These are phyloP conservation scores for Microsporum audouinii DNA, from an alignment of 2,329 filamentous ascomycete species.

Conservation along the genomic window DNA sequence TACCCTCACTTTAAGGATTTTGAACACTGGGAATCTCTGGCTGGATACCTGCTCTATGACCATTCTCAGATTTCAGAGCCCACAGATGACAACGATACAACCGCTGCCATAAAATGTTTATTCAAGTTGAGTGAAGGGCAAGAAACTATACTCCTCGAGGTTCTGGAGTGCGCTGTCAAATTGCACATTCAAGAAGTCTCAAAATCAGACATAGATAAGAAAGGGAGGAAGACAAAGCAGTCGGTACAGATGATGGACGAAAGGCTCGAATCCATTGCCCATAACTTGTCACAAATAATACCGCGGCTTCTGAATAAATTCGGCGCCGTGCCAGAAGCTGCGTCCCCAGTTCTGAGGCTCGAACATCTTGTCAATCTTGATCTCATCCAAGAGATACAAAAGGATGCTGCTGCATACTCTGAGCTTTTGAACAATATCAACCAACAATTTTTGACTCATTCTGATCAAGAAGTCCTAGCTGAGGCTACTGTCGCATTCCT, in stretches of 20 bases:
- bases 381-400: conserved; percentile 76
- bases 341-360: conserved; percentile 71
- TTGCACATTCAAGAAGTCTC: conserved; percentile 54
- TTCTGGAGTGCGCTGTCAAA: conserved; percentile 73
- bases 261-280: conserved; percentile 59
- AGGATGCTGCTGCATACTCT: conserved; percentile 70
- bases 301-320: conserved; percentile 86
- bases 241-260: conserved; percentile 54
- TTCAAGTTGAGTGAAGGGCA: conserved; percentile 65
- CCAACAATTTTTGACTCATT: conserved; percentile 87
- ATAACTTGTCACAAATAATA: conserved; percentile 65
- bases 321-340: conserved; percentile 76
- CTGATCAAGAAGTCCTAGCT: conserved; percentile 69
- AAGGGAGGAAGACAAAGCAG: conserved; percentile 45
- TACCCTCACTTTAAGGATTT: conserved; percentile 74
- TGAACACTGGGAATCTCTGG: conserved; percentile 74
- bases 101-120: conserved; percentile 55
- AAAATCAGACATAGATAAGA: conserved; percentile 49
- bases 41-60: conserved; percentile 85
- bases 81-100: conserved; percentile 46
- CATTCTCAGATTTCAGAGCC: conserved; percentile 56
- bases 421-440: conserved; percentile 81
- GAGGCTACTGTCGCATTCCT: conserved; percentile 75
- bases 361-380: conserved; percentile 80
- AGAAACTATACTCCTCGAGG: conserved; percentile 74